Percentiles rank a stretch among this genome's conserved stretches.
Conservation (phyloP, 495 filamentous ascomycete species). For the Penicillium egyptiacum region DNA sequence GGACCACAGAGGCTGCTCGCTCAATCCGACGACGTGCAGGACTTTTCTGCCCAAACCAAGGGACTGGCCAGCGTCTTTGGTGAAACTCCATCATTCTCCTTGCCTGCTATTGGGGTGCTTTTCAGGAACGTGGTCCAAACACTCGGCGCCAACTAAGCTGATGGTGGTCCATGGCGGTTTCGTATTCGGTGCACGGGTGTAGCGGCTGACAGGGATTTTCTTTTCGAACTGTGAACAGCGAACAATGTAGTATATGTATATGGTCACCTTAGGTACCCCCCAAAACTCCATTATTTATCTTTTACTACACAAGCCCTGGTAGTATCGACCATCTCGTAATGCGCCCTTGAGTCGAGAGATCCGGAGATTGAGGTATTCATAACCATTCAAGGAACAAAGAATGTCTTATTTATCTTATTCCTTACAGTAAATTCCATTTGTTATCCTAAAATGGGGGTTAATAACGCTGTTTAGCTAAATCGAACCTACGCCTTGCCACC, state of each 20-base stretch:
- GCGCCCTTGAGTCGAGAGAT: no score
- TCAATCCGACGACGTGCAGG: slow-evolving; percentile 41
- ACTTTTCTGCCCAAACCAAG: slow-evolving; percentile 60
- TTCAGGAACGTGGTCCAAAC: slow-evolving; percentile 68
- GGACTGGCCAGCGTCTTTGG: slow-evolving; percentile 74
- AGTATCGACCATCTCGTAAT: neutral
- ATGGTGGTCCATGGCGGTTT: neutral
- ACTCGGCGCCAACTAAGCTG: slow-evolving; percentile 25
- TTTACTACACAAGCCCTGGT: neutral
- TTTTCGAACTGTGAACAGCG: slow-evolving; percentile 17
- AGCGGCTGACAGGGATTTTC: slow-evolving; percentile 6
- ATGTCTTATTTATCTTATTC: neutral
- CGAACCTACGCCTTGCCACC: slow-evolving; percentile 4
- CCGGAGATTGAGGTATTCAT: no score
- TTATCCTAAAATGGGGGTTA: neutral
- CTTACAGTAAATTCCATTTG: neutral
- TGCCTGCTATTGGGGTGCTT: slow-evolving; percentile 74
- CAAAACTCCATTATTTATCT: slow-evolving; percentile 3
- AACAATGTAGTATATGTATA: slow-evolving; percentile 20
- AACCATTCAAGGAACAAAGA: neutral
- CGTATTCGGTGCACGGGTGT: slow-evolving; percentile 12
- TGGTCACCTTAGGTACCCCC: neutral
- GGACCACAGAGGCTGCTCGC: slow-evolving; percentile 20
- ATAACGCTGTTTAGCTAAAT: neutral
- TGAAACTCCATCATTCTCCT: slow-evolving; percentile 66